These are phyloP conservation scores for Keithomyces neogunnii DNA, from an alignment of 2,329 filamentous ascomycete genomes.

Conservation along the genomic window DNA sequence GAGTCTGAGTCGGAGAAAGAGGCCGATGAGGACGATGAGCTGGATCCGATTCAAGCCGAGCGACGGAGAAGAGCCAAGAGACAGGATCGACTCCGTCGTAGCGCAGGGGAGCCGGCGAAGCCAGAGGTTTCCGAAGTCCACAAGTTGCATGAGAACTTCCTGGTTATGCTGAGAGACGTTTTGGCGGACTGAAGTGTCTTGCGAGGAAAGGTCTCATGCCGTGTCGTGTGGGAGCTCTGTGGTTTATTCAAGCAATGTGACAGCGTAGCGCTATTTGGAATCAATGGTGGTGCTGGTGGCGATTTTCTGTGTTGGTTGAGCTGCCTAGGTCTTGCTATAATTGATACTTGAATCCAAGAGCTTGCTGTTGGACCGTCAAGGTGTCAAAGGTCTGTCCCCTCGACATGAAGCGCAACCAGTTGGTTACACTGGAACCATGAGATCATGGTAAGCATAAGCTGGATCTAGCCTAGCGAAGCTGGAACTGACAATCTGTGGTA, in stretches of 20 bases:
- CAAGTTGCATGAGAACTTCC: conserved; percentile 71
- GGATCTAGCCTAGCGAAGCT: too few species aligned
- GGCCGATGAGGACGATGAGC: conserved; percentile 66
- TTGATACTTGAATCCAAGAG: neutral
- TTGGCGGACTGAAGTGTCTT: conserved; percentile 53
- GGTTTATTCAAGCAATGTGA: neutral
- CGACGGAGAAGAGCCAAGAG: conserved; percentile 66
- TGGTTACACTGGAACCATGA: too few species aligned
- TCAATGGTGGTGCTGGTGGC: neutral
- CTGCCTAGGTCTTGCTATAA: neutral
- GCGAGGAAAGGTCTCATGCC: neutral
- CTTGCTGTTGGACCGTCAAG: too few species aligned
- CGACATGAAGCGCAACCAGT: too few species aligned
- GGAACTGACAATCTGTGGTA: too few species aligned
- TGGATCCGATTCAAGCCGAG: conserved; percentile 84
- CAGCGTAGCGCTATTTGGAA: neutral
- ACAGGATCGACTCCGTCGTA: conserved; percentile 71
- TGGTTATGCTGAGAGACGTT: conserved; percentile 73
- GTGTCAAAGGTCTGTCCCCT: too few species aligned
- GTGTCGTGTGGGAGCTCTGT: neutral
- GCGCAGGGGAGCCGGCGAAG: conserved; percentile 77
- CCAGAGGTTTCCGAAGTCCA: conserved; percentile 70
- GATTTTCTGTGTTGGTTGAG: neutral
- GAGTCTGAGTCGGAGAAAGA: conserved; percentile 57
- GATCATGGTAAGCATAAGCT: too few species aligned